Percentiles rank a stretch among this genome's conserved stretches.
phyloP scores from a whole-genome alignment of 2,329 filamentous ascomycete species.

The Aspergillus piperis region DNA sequence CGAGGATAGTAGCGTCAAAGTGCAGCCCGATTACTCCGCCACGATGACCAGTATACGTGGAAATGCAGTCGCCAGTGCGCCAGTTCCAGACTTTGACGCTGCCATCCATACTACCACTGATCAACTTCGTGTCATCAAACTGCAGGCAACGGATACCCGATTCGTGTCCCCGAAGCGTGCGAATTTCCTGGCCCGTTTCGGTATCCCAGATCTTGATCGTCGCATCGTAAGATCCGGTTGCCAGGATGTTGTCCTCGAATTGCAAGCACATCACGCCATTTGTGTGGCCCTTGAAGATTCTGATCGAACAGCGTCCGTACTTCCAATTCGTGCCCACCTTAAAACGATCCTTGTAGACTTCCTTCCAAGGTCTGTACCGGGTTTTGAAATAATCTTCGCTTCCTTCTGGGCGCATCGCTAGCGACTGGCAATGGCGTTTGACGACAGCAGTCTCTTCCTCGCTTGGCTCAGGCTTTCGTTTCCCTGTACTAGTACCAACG shows the following conservation, averaged over 20 bases:
- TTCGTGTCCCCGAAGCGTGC: constrained; percentile 81
- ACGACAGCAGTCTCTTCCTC: constrained; percentile 32
- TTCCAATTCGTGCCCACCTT: constrained; percentile 98
- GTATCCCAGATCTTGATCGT: constrained; percentile 97
- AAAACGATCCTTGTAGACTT: constrained; percentile 92
- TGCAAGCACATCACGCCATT: constrained; percentile 82
- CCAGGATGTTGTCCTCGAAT: constrained; percentile 86
- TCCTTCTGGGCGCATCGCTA: constrained; percentile 28
- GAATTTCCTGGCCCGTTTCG: constrained; percentile 79
- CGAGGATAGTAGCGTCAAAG: constrained; percentile 80
- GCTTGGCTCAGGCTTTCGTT: constrained; percentile 31
- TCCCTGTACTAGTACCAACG: constrained; percentile 12
- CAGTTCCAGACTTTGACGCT: constrained; percentile 96
- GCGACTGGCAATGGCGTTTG: constrained; percentile 35
- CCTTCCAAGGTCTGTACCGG: constrained; percentile 78
- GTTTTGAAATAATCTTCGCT: constrained; percentile 53
- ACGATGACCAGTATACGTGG: constrained; percentile 75
- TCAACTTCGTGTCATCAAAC: constrained; percentile 88
- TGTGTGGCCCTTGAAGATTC: constrained; percentile 79
- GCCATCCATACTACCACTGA: constrained; percentile 84
- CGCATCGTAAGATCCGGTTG: constrained; percentile 90
- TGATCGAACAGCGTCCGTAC: constrained; percentile 82
- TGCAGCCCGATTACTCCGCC: constrained; percentile 85
- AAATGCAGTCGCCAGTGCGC: constrained; percentile 84
- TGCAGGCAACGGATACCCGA: constrained; percentile 84